Base-by-base conservation (phyloP, 2,329 filamentous ascomycete genomes). In the Exophiala mesophila region DNA sequence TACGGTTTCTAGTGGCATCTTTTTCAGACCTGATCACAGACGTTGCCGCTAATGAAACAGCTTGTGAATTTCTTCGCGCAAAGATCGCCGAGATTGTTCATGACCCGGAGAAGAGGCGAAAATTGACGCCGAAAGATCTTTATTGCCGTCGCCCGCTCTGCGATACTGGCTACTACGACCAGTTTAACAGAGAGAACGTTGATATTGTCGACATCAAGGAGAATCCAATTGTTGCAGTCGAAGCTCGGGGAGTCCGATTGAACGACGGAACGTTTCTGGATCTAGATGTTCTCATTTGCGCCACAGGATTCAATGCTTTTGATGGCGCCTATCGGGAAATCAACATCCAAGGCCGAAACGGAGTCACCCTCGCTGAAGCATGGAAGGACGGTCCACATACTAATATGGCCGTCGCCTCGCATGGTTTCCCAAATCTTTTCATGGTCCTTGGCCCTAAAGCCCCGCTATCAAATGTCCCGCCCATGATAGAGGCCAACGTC, bases 381-480 rank as follows among this genome's bases (percentile, higher is more conserved):
- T 70, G 67, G 47, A 50, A 47, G n/a, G 39, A 57, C 0, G 64
- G 63, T 0, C 59, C 61, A 3, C 48, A 50, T 15, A 64, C 63
- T 0, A 68, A 64, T 41, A 50, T 73, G 2, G 71, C 69, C 2
- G 57, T 67, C 24, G 59, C 61, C 0, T 57, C 62, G 3, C 46
- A 60, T 15, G 58, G 60, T 3, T 71, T 69, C 45, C 68, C 70
- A 0, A 75, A 75, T 33, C 62, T 73, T 59, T 72, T 74, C 57
- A 67, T 68, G 42, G 50, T 73, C 37, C 78, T 77, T 50, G 75
- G 76, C 0, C 61, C 69, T 1, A 76, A 80, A 18, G 72, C 64
- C 0, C 77, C 77, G 0, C 59, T 80, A 3, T 58, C 65, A 54
- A 82, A 80, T 50, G 76, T 76, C 0, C 77, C 78, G 0, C 68